Evolutionary conservation across 2,329 filamentous ascomycete genomes (phyloP), one percentile per base, ranked within the genome.

Genomic region (Sporothrix variecibatus): DNA sequence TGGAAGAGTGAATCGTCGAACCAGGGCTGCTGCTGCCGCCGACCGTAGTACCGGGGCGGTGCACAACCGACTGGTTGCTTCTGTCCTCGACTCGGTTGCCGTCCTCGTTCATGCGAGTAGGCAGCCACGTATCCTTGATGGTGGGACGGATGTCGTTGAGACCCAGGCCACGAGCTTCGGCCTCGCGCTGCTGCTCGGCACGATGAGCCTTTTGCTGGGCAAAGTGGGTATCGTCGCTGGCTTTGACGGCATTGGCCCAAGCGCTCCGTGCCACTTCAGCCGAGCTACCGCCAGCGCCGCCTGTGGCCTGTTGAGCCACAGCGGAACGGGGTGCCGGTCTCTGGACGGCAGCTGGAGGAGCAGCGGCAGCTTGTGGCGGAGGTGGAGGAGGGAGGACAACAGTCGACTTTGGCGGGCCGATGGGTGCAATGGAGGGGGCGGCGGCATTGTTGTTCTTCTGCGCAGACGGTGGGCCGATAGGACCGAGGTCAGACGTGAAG

Each of bases 401-500:
- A 6, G 68, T n/a, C 4, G 71, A 74, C 58, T 78, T 79, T 5
- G 81, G 81, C 1, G 80, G 81, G 0, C 77, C 81, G 31, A 82
- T 82, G 1, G 81, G 81, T 6, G 81, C 84, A 68, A 85, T 85
- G 17, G 85, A 46, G 72, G 79, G 38, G 75, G 76, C 76, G 20
- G 26, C 67, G 38, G 75, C 34, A 8, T 9, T 49, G 43, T 49
- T 68, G 43, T 49, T 68, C 70, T 78, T 78, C 71, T 73, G 74
- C 3, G 72, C 73, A 3, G 74, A 79, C 0, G 82, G 81, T 1
- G 84, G 84, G 0, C 79, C 84, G 65, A 85, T 85, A 6, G 85
- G 84, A 38, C 86, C 86, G 71, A 92, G 85, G 77, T 90, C 89
- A 15, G 89, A 86, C 73, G 88, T 90, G 78, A 95, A 95, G 0